Percentiles rank a stretch among this genome's conserved stretches.
Conservation (phyloP, 768 basidiomycete genomes). For the Suillus subluteus region DNA sequence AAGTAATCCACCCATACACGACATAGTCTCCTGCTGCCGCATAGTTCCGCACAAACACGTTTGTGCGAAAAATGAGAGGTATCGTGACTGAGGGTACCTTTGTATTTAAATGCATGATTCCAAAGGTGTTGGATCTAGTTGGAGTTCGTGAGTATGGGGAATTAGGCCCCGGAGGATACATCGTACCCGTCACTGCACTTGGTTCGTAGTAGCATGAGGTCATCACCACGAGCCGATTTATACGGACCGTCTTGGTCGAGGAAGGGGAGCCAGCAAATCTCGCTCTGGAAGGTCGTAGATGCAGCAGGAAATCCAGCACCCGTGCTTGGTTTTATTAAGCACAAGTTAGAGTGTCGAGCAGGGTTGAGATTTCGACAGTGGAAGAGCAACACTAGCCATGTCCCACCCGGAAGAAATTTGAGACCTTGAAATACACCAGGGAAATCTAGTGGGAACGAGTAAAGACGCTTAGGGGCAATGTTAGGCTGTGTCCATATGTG, state of each 20-base stretch:
- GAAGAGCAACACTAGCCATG: conserved; percentile 36
- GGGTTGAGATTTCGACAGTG: conserved; percentile 35
- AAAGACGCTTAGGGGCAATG: conserved; percentile 5
- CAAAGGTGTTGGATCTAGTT: conserved; percentile 21
- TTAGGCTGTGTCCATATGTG: not conserved
- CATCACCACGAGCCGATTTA: conserved; percentile 34
- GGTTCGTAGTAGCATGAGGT: conserved; percentile 32
- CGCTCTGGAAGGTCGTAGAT: conserved; percentile 29
- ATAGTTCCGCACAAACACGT: conserved; percentile 28
- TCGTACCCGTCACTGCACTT: conserved; percentile 30
- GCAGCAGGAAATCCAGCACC: conserved; percentile 16
- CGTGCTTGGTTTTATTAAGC: conserved; percentile 27
- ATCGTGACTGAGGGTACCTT: conserved; percentile 30
- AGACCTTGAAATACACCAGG: conserved; percentile 35
- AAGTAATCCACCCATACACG: conserved; percentile 31
- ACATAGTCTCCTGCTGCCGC: conserved; percentile 16
- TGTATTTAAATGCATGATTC: conserved; percentile 31
- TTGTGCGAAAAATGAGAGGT: conserved; percentile 29
- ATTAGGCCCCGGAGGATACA: not conserved
- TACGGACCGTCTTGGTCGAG: conserved; percentile 29
- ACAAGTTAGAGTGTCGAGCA: conserved; percentile 32
- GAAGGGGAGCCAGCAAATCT: conserved; percentile 31
- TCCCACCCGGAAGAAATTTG: conserved; percentile 32
- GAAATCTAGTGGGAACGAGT: conserved; percentile 33
- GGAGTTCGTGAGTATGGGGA: not conserved